Conservation (phyloP, 805 yeast species). For the Ogataea siamensis region DNA sequence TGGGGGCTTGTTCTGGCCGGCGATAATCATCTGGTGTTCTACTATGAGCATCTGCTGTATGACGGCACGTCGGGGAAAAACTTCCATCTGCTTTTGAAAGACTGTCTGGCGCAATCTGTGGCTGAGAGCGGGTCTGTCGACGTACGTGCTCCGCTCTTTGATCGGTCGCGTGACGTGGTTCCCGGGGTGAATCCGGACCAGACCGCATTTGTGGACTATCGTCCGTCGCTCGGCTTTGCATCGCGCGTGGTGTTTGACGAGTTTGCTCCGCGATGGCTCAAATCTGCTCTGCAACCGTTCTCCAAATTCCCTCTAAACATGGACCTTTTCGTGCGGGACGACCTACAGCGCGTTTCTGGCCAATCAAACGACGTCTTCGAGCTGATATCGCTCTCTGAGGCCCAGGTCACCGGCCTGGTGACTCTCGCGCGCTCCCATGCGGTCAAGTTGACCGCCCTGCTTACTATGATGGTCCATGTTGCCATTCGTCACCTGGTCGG, state of each 20-base stretch:
- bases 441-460: conserved; percentile 22
- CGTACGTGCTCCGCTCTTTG: conserved; percentile 4
- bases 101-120: conserved; percentile 24
- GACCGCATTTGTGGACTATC: conserved; percentile 12
- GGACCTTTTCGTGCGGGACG: conserved; percentile 3
- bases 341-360: conserved; percentile 3
- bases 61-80: conserved; percentile 36
- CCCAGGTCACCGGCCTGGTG: conserved; percentile 10
- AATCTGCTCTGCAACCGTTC: conserved; percentile 1
- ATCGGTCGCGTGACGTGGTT: background rate
- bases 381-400: conserved; percentile 10
- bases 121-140: background rate
- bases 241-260: background rate
- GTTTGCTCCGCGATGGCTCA: conserved; percentile 4
- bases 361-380: conserved; percentile 8
- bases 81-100: conserved; percentile 26
- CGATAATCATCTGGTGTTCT: conserved; percentile 19
- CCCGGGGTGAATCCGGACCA: conserved; percentile 3
- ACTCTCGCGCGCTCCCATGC: conserved; percentile 11
- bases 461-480: conserved; percentile 12
- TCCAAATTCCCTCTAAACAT: background rate
- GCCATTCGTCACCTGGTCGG: conserved; percentile 14
- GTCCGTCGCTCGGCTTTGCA: background rate
- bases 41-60: conserved; percentile 32
- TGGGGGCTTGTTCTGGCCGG: conserved; percentile 25